Conservation (phyloP, 2,329 filamentous ascomycete genomes). For the Penicillium crustosum region DNA sequence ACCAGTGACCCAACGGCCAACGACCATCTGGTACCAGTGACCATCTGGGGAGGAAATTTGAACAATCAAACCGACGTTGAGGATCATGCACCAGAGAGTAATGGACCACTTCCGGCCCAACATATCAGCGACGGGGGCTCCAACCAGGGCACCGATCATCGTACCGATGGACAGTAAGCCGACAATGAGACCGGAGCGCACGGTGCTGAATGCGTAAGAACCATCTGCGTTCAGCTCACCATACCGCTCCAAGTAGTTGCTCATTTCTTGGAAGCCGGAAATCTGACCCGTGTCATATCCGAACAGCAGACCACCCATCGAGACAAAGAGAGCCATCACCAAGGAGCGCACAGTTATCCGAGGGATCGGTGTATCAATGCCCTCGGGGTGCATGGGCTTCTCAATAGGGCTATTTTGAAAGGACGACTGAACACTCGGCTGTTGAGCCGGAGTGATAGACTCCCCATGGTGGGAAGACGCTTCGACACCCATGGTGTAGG, state of each 20-base stretch:
- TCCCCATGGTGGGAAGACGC: conserved; percentile 33
- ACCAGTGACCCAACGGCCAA: conserved; percentile 47
- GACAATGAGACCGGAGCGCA: conserved; percentile 46
- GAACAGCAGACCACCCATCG: conserved; percentile 49
- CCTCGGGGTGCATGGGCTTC: conserved; percentile 23
- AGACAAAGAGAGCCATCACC: conserved; percentile 47
- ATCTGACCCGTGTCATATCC: conserved; percentile 50
- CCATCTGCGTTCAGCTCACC: conserved; percentile 35
- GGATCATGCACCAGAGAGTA: conserved; percentile 41
- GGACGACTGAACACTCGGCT: conserved; percentile 29
- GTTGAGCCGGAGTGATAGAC: conserved; percentile 30
- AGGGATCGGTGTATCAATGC: conserved; percentile 35
- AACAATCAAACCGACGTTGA: conserved; percentile 44
- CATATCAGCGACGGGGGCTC: conserved; percentile 43
- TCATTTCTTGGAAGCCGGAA: conserved; percentile 46
- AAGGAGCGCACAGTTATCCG: conserved; percentile 40
- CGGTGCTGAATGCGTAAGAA: conserved; percentile 39
- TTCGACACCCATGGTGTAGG: conserved; percentile 33
- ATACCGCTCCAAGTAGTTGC: conserved; percentile 43
- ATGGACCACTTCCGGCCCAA: conserved; percentile 47
- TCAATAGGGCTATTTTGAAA: conserved; percentile 17
- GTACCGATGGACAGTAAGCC: conserved; percentile 47
- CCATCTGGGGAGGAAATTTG: conserved; percentile 42
- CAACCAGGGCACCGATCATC: conserved; percentile 42
- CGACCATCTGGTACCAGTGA: conserved; percentile 45